A percentile compares a stretch with the other conserved stretches of the same genome.
phyloP scores from a whole-genome alignment of 495 filamentous ascomycete genomes.

The Tuber calosporum region DNA sequence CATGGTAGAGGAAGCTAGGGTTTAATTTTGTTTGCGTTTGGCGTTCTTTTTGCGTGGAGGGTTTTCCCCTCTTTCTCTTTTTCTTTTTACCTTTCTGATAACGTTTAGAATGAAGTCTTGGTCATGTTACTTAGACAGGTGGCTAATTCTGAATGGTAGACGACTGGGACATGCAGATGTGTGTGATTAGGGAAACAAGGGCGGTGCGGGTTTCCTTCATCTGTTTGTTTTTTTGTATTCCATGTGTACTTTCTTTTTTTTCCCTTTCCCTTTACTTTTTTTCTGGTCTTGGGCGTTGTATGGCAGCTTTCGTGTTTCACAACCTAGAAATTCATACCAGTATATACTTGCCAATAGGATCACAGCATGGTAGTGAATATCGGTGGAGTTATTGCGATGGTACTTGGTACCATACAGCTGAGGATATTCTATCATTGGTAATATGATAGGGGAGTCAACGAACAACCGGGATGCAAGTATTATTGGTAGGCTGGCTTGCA shows the following conservation, averaged over 20 bases:
- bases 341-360: not conserved
- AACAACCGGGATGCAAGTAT: too few species aligned
- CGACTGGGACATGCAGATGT: not conserved
- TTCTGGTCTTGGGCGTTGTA: not conserved
- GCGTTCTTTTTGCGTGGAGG: not conserved
- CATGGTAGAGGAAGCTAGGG: slow-evolving; percentile 39
- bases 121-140: not conserved
- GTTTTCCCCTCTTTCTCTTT: not conserved
- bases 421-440: not conserved
- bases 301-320: not conserved
- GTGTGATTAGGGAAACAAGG: not conserved
- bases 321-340: not conserved
- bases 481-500: too few species aligned
- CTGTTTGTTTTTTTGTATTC: not conserved
- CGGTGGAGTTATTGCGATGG: not conserved
- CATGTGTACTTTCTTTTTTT: not conserved
- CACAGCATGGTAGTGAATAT: not conserved
- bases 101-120: slow-evolving; percentile 7
- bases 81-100: not conserved
- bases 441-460: too few species aligned
- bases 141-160: not conserved
- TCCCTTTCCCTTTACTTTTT: not conserved
- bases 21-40: not conserved
- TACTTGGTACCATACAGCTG: too few species aligned
- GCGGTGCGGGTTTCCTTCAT: not conserved